A percentile compares a stretch with the other conserved stretches of the same genome.
Conservation (phyloP, 23 red algal genomes). For the Cyanidium caldarium region DNA sequence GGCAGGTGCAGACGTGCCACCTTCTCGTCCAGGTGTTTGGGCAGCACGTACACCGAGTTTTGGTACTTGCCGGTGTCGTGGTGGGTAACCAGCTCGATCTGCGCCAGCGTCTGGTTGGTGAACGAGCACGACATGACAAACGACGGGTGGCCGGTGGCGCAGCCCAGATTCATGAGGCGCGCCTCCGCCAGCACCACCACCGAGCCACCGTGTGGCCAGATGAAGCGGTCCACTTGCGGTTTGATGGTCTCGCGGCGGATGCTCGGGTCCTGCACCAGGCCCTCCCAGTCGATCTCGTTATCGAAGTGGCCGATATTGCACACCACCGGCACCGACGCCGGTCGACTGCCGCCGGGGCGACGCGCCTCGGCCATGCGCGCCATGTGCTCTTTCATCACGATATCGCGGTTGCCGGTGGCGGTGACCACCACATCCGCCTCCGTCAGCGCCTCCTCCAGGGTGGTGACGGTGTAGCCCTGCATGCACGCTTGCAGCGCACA, state of each 20-base stretch:
- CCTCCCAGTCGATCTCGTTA: slow-evolving; percentile 94
- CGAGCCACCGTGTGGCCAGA: slow-evolving; percentile 82
- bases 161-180: slow-evolving; percentile 89
- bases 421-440: slow-evolving; percentile 85
- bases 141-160: slow-evolving; percentile 91
- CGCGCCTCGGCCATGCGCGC: slow-evolving; percentile 84
- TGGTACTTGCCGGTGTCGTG: slow-evolving; percentile 89
- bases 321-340: slow-evolving; percentile 40
- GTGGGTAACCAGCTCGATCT: slow-evolving; percentile 82
- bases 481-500: slow-evolving; percentile 95
- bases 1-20: slow-evolving; percentile 80
- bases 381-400: slow-evolving; percentile 76
- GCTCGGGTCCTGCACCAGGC: slow-evolving; percentile 41
- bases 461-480: slow-evolving; percentile 83
- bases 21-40: slow-evolving; percentile 98
- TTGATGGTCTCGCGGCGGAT: slow-evolving; percentile 81
- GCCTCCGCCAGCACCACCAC: slow-evolving; percentile 95
- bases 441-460: slow-evolving; percentile 54
- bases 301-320: slow-evolving; percentile 99
- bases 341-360: neutral
- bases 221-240: slow-evolving; percentile 87
- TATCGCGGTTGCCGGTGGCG: slow-evolving; percentile 88
- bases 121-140: slow-evolving; percentile 99
- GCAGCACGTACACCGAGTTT: slow-evolving; percentile 97
- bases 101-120: slow-evolving; percentile 93